phyloP scores from a whole-genome alignment of 441 rosid genomes.

The Caryocar brasiliense region DNA sequence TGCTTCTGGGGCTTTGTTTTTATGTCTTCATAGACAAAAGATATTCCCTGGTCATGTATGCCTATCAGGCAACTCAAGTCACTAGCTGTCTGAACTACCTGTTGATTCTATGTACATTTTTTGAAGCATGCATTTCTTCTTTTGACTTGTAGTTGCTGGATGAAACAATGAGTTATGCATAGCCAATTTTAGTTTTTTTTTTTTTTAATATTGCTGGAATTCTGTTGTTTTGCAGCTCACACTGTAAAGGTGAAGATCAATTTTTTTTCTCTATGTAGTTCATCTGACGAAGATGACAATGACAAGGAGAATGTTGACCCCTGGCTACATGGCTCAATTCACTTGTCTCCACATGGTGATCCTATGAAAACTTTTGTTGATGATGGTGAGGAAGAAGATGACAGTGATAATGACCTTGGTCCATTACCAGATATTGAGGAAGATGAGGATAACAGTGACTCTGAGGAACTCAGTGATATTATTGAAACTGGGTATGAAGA shows the following conservation, averaged over 20 bases:
- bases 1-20: too few species aligned
- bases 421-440: conserved; percentile 65
- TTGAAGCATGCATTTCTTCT: too few species aligned
- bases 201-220: too few species aligned
- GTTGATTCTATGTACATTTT: too few species aligned
- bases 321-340: conserved; percentile 19
- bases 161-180: too few species aligned
- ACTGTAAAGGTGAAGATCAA: conserved; percentile 1
- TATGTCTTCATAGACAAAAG: too few species aligned
- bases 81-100: too few species aligned
- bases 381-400: conserved; percentile 91
- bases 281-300: conserved; percentile 54
- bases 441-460: conserved; percentile 55
- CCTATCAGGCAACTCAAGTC: too few species aligned
- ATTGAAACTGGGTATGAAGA: conserved; percentile 64
- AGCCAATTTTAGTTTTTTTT: too few species aligned
- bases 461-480: conserved; percentile 62
- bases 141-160: too few species aligned
- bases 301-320: conserved; percentile 47
- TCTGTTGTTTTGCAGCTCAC: too few species aligned
- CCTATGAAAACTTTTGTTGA: conserved; percentile 79
- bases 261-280: conserved; percentile 26
- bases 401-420: conserved; percentile 71
- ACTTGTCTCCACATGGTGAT: conserved; percentile 41
- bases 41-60: too few species aligned